These are phyloP conservation scores for Macrophomina pseudophaseolina DNA, from an alignment of 2,329 filamentous ascomycete genomes.

Conservation along the genomic window DNA sequence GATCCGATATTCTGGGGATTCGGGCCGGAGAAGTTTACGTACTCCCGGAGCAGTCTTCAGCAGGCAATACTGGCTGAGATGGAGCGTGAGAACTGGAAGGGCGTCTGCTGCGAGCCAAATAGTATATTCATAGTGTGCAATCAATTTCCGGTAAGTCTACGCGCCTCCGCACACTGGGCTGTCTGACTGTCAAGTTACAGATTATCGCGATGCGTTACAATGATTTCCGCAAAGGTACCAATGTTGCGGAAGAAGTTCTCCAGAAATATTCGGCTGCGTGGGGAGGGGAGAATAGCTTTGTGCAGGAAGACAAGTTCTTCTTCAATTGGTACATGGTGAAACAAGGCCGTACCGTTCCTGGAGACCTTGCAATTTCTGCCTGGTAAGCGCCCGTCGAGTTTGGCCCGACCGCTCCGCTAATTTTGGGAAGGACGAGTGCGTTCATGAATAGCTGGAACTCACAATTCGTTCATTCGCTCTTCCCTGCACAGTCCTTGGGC, in stretches of 20 bases:
- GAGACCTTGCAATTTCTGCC: slow-evolving; percentile 34
- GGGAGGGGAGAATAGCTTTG: slow-evolving; percentile 38
- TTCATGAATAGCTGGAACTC: slow-evolving; percentile 49
- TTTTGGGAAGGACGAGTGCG: slow-evolving; percentile 34
- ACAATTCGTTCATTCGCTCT: slow-evolving; percentile 32
- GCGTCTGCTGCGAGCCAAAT: slow-evolving; percentile 53
- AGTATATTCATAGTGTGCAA: slow-evolving; percentile 49
- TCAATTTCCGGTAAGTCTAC: slow-evolving; percentile 46
- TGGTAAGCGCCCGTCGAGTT: slow-evolving; percentile 32
- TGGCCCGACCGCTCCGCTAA: slow-evolving; percentile 8
- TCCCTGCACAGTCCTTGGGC: slow-evolving; percentile 30
- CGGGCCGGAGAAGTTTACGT: slow-evolving; percentile 34
- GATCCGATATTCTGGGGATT: slow-evolving; percentile 43
- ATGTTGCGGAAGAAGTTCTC: slow-evolving; percentile 40
- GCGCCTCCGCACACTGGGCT: slow-evolving; percentile 6
- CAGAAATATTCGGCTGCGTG: slow-evolving; percentile 46
- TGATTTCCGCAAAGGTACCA: slow-evolving; percentile 42
- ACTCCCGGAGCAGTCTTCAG: slow-evolving; percentile 42
- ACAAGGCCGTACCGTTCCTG: slow-evolving; percentile 34
- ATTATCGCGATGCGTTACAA: slow-evolving; percentile 47
- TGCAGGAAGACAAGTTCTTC: slow-evolving; percentile 36
- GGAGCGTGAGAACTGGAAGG: slow-evolving; percentile 47
- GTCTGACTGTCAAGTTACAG: slow-evolving; percentile 30
- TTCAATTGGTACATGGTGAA: slow-evolving; percentile 35
- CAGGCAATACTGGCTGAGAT: slow-evolving; percentile 44